Percentiles rank a stretch among this genome's conserved stretches.
phyloP scores from a whole-genome alignment of 2,329 filamentous ascomycete genomes.

The Amesomyces nigricolor region DNA sequence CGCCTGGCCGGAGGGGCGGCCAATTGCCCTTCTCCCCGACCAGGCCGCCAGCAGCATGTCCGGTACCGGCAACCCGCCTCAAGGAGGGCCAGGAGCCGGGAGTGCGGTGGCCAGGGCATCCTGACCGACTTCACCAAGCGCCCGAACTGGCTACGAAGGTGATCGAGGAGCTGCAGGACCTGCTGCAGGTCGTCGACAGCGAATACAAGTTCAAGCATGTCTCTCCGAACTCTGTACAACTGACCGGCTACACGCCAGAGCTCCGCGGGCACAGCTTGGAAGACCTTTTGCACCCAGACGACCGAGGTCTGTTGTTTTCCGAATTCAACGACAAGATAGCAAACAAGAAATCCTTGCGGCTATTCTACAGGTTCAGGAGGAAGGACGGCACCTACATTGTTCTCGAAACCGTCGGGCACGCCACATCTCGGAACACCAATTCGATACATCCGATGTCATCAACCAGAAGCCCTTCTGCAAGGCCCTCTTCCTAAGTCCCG shows the following conservation, averaged over 20 bases:
- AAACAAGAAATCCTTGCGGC: slow-evolving; percentile 68
- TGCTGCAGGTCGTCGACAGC: slow-evolving; percentile 79
- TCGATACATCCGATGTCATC: slow-evolving; percentile 50
- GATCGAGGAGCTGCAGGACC: slow-evolving; percentile 82
- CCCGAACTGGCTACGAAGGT: slow-evolving; percentile 78
- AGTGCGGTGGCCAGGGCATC: slow-evolving; percentile 31
- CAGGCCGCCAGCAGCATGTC: slow-evolving; percentile 14
- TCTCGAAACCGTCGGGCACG: slow-evolving; percentile 88
- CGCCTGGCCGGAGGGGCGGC: slow-evolving; percentile 8
- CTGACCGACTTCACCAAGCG: slow-evolving; percentile 56
- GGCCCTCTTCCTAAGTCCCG: slow-evolving; percentile 88
- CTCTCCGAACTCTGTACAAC: slow-evolving; percentile 67
- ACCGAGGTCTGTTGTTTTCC: slow-evolving; percentile 73
- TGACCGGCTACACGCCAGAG: slow-evolving; percentile 72
- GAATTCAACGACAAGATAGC: slow-evolving; percentile 88
- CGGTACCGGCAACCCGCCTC: slow-evolving; percentile 15
- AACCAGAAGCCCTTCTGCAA: slow-evolving; percentile 69
- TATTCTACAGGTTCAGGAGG: slow-evolving; percentile 81
- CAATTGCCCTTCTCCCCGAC: slow-evolving; percentile 18
- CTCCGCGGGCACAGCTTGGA: slow-evolving; percentile 70
- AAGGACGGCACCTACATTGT: slow-evolving; percentile 68
- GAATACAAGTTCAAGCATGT: slow-evolving; percentile 79
- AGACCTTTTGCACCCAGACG: slow-evolving; percentile 81
- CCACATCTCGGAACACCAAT: slow-evolving; percentile 72
- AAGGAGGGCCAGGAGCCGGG: slow-evolving; percentile 21